Conservation (phyloP, 495 filamentous ascomycete genomes). For the Aspergillus conjunctus region DNA sequence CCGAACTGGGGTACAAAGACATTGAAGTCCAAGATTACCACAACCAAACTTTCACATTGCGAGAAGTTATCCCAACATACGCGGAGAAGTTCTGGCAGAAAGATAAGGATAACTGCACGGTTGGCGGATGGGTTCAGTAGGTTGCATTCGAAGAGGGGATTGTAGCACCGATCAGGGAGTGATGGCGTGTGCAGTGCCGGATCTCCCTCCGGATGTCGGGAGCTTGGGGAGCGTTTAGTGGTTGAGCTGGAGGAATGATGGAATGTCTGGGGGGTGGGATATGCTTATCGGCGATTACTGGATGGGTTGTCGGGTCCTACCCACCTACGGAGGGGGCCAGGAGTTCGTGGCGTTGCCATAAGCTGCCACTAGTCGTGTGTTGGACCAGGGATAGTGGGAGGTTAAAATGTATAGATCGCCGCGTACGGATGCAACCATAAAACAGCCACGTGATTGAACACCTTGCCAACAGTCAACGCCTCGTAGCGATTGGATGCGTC, state of each 20-base stretch:
- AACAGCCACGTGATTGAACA: conserved; percentile 3
- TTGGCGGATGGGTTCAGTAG: background rate
- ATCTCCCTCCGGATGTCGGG: background rate
- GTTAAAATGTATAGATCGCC: background rate
- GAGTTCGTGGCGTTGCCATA: background rate
- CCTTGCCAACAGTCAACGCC: background rate
- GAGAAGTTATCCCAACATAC: background rate
- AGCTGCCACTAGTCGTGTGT: background rate
- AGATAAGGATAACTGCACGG: background rate
- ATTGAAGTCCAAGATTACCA: background rate
- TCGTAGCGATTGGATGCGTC: background rate
- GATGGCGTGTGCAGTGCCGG: background rate
- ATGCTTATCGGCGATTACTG: background rate
- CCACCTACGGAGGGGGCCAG: background rate
- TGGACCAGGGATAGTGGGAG: background rate
- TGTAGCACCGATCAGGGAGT: background rate
- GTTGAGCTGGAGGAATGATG: background rate
- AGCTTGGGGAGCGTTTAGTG: too few relatives aligned
- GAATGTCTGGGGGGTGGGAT: background rate
- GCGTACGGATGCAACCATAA: background rate
- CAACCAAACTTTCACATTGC: background rate
- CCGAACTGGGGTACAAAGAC: background rate
- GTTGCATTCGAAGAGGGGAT: background rate
- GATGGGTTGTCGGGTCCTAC: background rate
- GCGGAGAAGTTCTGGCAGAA: conserved; percentile 1